Base-by-base conservation (phyloP, 2,329 filamentous ascomycete genomes). In the Beauveria brongniartii region DNA sequence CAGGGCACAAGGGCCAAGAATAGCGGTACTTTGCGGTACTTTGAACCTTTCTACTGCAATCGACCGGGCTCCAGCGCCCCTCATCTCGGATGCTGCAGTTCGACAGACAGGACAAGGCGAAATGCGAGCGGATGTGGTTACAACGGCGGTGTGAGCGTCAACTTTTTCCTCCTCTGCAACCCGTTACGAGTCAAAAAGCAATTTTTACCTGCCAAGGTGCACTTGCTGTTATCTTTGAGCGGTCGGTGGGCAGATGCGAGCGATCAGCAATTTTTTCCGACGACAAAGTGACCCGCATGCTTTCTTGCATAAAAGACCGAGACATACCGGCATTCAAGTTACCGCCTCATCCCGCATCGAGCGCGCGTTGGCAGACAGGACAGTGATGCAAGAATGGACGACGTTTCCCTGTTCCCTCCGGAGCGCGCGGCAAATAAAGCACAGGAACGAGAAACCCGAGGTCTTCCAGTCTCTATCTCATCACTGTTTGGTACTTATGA, bases 291-390 rank as follows among this genome's bases (percentile, higher is more conserved):
- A 53, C 48, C 47, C 48, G 57, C 57, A 53, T 37, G 28, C 40
- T 59, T 48, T 53, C 48, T 59, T 59, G 57, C 57, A 59, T 59
- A 53, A 40, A 52, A 8, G 48, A 44, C 46, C 46, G 40, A 44
- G 48, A 53, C 56, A 10, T 26, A 51, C 20, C 5, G 34, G 34
- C 14, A 20, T 51, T 48, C n/a, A 30, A 34, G 4, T 12, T 34
- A 41, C 30, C 18, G 22, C 46, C 44, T 57, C 37, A 51, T 47
- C 44, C 12, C 26, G n/a, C 44, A 57, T 40, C 18, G 10, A 40
- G 40, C n/a, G 41, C 20, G 53, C 18, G 26, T 40, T 46, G 53
- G 16, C 10, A 14, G 41, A 46, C 53, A 24, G 26, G 41, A 7
- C 18, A 18, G 5, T 16, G 26, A 44, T 41, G 22, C 24, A 30